Evolutionary conservation across 805 yeast genomes (phyloP).

Genomic region (Metschnikowia lachancei): DNA sequence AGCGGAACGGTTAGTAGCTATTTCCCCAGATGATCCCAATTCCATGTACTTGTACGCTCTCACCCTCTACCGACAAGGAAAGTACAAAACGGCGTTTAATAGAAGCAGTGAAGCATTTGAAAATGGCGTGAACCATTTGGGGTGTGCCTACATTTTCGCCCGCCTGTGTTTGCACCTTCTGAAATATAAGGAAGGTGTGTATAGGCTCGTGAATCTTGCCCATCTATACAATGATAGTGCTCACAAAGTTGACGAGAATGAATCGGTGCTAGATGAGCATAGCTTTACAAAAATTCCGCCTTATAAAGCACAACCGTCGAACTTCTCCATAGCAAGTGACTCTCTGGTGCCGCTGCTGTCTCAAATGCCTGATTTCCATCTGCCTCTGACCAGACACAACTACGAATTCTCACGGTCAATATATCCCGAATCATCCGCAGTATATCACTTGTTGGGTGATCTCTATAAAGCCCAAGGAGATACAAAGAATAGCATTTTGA

Average conservation of each 20-base stretch:
- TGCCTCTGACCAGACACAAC: constrained; percentile 23
- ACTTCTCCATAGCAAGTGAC: not conserved
- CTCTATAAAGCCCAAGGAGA: constrained; percentile 60
- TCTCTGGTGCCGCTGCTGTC: constrained; percentile 1
- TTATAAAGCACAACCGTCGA: not conserved
- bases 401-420: constrained; percentile 41
- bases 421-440: constrained; percentile 67
- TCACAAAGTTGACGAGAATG: constrained; percentile 1
- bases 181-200: constrained; percentile 59
- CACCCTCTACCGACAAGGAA: constrained; percentile 56
- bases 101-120: constrained; percentile 31
- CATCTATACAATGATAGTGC: constrained; percentile 30
- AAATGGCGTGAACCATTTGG: constrained; percentile 53
- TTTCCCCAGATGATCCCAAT: constrained; percentile 52
- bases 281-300: constrained; percentile 3
- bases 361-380: constrained; percentile 7
- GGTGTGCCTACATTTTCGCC: constrained; percentile 75
- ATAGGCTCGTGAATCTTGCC: constrained; percentile 34
- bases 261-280: constrained; percentile 6
- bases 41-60: constrained; percentile 69
- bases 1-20: constrained; percentile 74
- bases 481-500: constrained; percentile 58
- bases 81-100: constrained; percentile 62
- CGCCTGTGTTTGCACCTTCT: constrained; percentile 58
- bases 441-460: constrained; percentile 68